Evolutionary conservation across 331 rosid genomes (phyloP), one percentile per base, ranked within the genome.

Genomic region (Malus hybrid): DNA sequence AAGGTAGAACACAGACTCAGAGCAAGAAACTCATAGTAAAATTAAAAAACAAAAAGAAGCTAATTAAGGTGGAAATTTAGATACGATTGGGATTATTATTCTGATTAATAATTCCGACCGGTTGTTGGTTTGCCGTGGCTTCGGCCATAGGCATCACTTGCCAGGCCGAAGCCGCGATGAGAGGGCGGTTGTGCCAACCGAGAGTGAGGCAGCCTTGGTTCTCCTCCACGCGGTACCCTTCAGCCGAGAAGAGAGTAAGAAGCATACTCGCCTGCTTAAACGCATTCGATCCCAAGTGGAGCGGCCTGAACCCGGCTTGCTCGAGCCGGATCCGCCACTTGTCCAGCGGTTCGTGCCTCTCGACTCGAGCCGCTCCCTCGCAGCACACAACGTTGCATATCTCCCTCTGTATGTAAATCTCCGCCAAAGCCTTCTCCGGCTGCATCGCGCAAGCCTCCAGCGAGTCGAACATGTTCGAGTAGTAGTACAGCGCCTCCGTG

Each of bases 131-230:
- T 3, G 20, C 6, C 19, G 31, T 62, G 7, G 31, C 22, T 44
- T 28, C 46, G 10, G 61, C n/a, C 10, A 28, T 57, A 6, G 80
- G 48, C 31, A 44, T 79, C n/a, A 86, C 86, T 76, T 89, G 90
- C 97, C 97, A 91, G 63, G 91, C 97, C 39, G 97, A 91, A 77
- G 94, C 97, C 63, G 94, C 86, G 50, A 91, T 87, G 24, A 91
- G 86, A n/a, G 97, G 88, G 0, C 96, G 89, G 88, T 86, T 90
- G 54, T 92, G 97, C 97, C 97, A 92, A 20, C 97, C 97, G 31
- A 92, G 83, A 22, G 92, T 92, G 72, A 92, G 84, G 56, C 93
- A 86, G 2, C 97, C 97, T 31, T 87, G 87, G 14, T 81, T 88
- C 83, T 92, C 97, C 69, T 92, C 93, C 69, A 90, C 91, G 5